Conservation (phyloP, 1,284 basidiomycete genomes). For the Taiwanofungus camphoratus region DNA sequence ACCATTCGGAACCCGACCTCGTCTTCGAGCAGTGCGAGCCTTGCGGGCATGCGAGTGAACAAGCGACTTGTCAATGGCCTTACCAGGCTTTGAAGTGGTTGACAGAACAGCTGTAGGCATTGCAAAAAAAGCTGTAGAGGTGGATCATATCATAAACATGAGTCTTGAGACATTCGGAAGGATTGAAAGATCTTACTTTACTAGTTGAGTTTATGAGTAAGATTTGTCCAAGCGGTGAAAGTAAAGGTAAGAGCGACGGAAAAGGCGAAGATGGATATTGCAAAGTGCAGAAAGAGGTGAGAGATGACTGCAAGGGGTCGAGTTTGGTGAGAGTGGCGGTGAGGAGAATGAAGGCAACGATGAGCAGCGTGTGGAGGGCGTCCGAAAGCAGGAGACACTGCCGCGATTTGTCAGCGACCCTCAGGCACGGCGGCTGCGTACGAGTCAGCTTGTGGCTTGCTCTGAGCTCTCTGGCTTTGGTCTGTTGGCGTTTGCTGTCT, state of each 20-base stretch:
- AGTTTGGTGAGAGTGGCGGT: not conserved
- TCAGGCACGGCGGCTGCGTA: not conserved
- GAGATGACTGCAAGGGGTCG: not conserved
- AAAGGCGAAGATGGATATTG: no score
- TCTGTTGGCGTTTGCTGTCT: no score
- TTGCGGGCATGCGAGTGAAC: constrained; percentile 25
- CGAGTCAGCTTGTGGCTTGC: not conserved
- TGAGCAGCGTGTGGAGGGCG: not conserved
- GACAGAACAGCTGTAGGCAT: constrained; percentile 17
- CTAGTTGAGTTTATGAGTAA: not conserved
- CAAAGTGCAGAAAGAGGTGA: no score
- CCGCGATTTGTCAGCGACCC: not conserved
- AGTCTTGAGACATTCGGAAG: no score
- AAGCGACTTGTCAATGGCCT: constrained; percentile 13
- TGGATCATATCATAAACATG: no score
- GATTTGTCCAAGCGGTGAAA: not conserved
- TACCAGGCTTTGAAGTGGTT: constrained; percentile 12
- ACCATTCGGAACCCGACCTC: constrained; percentile 50
- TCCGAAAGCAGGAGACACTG: not conserved
- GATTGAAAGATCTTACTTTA: not conserved
- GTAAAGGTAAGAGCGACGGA: not conserved
- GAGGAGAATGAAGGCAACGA: not conserved
- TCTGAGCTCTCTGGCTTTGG: not conserved
- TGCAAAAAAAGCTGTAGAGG: constrained; percentile 1
- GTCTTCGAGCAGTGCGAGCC: constrained; percentile 35